Percentiles rank a stretch among this genome's conserved stretches.
These are phyloP conservation scores for Acanthamoeba sp. DNA, from an alignment of 208 protist genomes.

Conservation along the genomic window DNA sequence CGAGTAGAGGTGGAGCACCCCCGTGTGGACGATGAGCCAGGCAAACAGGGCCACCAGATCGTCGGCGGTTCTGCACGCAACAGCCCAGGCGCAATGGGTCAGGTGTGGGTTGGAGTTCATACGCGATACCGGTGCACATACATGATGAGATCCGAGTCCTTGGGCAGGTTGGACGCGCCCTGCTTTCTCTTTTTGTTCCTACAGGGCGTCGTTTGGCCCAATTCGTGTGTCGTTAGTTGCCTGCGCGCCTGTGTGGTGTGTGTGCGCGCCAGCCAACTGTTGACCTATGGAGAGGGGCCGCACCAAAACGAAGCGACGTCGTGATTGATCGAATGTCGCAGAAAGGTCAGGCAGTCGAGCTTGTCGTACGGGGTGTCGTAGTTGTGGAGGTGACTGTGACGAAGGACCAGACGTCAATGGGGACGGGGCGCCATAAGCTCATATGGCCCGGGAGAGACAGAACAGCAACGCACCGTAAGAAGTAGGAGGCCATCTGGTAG, in stretches of 20 bases:
- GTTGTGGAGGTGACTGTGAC: neutral
- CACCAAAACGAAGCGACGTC: constrained; percentile 24
- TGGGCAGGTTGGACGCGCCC: constrained; percentile 8
- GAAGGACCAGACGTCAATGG: neutral
- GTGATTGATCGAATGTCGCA: constrained; percentile 60
- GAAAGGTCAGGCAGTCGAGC: constrained; percentile 57
- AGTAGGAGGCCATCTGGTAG: constrained; percentile 50
- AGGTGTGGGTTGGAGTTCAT: neutral
- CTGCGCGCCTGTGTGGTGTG: too few relatives aligned
- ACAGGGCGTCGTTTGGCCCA: neutral
- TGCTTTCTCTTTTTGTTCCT: neutral
- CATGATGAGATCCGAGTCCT: constrained; percentile 56
- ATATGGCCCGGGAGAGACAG: too few relatives aligned
- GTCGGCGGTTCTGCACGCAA: constrained; percentile 17
- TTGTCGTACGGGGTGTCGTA: constrained; percentile 70
- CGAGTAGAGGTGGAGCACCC: constrained; percentile 21
- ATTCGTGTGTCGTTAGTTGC: too few relatives aligned
- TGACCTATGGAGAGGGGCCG: neutral
- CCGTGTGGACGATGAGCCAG: constrained; percentile 41
- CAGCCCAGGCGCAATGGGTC: neutral
- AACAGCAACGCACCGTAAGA: neutral
- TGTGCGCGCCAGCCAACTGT: neutral
- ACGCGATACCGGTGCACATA: neutral
- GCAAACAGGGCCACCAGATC: constrained; percentile 64
- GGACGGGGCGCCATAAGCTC: too few relatives aligned